Percentiles rank a stretch among this genome's conserved stretches.
Evolutionary conservation across 1,284 basidiomycete species (phyloP).

Genomic region (Ustilago sp.): DNA sequence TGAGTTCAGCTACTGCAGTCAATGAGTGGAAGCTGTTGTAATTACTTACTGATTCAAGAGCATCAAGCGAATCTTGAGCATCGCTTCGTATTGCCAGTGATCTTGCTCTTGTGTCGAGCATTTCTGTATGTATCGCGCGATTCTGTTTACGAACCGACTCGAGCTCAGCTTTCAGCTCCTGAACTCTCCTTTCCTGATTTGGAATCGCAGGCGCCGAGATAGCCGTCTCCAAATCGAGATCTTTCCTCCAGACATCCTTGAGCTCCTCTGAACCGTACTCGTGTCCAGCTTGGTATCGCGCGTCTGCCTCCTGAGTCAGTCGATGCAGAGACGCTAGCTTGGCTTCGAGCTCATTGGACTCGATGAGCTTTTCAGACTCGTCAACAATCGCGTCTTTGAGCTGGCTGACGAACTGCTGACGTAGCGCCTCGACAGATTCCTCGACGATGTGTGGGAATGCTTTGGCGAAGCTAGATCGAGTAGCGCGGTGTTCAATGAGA

Average conservation of each 20-base stretch:
- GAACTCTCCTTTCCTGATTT: conserved; percentile 48
- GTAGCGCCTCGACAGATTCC: conserved; percentile 48
- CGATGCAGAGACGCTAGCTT: conserved; percentile 54
- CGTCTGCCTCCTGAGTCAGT: conserved; percentile 57
- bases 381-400: conserved; percentile 57
- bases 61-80: conserved; percentile 31
- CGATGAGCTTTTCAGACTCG: conserved; percentile 54
- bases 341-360: conserved; percentile 47
- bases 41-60: conserved; percentile 43
- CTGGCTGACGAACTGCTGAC: conserved; percentile 54
- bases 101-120: conserved; percentile 12
- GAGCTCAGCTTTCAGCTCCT: conserved; percentile 33
- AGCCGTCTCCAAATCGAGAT: conserved; percentile 57
- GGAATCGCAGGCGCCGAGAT: conserved; percentile 56
- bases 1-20: neutral
- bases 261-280: conserved; percentile 31
- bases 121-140: conserved; percentile 10
- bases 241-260: conserved; percentile 61
- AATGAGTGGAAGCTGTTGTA: neutral
- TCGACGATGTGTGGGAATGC: conserved; percentile 49
- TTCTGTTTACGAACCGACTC: conserved; percentile 34
- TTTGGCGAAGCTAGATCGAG: conserved; percentile 45
- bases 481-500: conserved; percentile 58
- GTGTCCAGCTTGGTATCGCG: conserved; percentile 42
- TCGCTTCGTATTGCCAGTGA: conserved; percentile 23